phyloP scores from a whole-genome alignment of 2,329 filamentous ascomycete species.

The Xylariales sp. region DNA sequence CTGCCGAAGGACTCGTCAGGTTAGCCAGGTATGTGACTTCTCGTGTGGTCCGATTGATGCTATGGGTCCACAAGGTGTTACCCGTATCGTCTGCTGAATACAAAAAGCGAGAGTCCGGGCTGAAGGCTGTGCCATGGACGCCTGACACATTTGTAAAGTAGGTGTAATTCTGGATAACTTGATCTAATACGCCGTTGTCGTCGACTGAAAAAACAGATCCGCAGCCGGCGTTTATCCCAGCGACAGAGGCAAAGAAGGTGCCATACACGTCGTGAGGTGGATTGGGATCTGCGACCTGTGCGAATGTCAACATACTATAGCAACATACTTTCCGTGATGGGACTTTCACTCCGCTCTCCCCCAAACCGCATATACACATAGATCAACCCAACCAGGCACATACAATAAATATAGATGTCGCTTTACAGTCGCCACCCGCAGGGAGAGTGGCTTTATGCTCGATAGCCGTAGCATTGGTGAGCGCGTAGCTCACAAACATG shows the following conservation, averaged over 20 bases:
- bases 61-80: background rate
- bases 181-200: slow-evolving; percentile 29
- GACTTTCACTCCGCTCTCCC: no score
- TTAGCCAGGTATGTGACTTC: background rate
- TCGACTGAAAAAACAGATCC: slow-evolving; percentile 34
- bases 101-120: background rate
- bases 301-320: no score
- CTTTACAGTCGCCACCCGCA: slow-evolving; percentile 12
- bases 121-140: background rate
- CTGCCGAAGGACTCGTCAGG: background rate
- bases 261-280: slow-evolving; percentile 23
- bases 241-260: slow-evolving; percentile 20
- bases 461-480: slow-evolving; percentile 16
- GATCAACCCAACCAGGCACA: no score
- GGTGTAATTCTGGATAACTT: background rate
- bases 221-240: slow-evolving; percentile 19
- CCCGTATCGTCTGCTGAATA: background rate
- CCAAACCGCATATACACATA: no score
- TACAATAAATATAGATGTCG: slow-evolving; percentile 19
- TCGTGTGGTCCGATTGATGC: background rate
- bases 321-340: no score
- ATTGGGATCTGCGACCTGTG: slow-evolving; percentile 12
- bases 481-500: slow-evolving; percentile 20
- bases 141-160: background rate
- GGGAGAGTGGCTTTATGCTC: slow-evolving; percentile 12